Conservation (phyloP, 768 basidiomycete species). For the Daedaleopsis nitida region DNA sequence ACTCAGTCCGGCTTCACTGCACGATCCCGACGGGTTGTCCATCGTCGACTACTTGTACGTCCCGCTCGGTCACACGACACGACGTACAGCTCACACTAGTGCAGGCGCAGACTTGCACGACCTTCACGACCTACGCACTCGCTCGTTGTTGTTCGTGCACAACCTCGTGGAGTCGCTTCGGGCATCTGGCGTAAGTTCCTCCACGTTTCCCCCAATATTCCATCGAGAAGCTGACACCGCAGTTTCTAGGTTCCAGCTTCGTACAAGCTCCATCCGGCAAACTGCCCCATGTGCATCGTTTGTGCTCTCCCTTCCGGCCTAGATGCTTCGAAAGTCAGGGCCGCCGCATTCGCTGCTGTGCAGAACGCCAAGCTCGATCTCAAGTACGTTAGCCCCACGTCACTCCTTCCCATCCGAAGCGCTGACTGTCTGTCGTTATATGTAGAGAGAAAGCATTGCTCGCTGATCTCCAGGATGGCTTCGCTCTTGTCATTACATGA, state of each 20-base stretch:
- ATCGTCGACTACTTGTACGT: constrained; percentile 59
- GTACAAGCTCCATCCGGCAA: constrained; percentile 63
- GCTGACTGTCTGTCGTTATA: constrained; percentile 4
- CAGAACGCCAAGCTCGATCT: constrained; percentile 44
- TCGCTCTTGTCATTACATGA: constrained; percentile 60
- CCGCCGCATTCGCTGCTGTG: constrained; percentile 46
- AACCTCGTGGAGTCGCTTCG: constrained; percentile 60
- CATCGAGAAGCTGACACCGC: constrained; percentile 2
- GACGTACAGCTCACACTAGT: not conserved
- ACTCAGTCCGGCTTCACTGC: constrained; percentile 59
- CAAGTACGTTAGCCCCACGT: constrained; percentile 37
- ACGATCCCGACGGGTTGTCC: constrained; percentile 68
- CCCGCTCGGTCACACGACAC: constrained; percentile 9
- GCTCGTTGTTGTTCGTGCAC: constrained; percentile 65
- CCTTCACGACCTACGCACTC: constrained; percentile 63
- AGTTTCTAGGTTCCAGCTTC: constrained; percentile 55
- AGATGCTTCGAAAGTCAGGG: constrained; percentile 43
- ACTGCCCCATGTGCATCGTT: constrained; percentile 59
- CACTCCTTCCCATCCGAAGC: not conserved
- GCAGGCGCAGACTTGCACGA: constrained; percentile 69
- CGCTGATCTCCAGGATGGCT: constrained; percentile 52
- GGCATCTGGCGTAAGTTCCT: constrained; percentile 52
- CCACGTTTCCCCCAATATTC: not conserved
- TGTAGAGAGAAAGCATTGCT: constrained; percentile 51
- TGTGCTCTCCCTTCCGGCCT: constrained; percentile 51